Percentiles rank a stretch among this genome's conserved stretches.
phyloP scores from a whole-genome alignment of 2,329 filamentous ascomycete genomes.

The Pseudogymnoascus sp. region DNA sequence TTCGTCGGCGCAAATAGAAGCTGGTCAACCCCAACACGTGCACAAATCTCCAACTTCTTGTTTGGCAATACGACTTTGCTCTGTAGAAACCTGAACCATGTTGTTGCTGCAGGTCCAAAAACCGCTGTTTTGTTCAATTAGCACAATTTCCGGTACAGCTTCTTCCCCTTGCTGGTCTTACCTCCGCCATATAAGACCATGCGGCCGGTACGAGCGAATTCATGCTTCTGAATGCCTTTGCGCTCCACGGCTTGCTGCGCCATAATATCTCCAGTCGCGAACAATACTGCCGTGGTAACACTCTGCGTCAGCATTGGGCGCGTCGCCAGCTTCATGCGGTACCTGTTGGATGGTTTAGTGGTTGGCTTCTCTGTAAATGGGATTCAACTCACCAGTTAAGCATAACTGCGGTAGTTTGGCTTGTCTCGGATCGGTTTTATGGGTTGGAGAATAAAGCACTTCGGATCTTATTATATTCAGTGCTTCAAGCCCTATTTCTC shows the following conservation, averaged over 20 bases:
- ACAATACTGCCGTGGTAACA: slow-evolving; percentile 83
- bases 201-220: slow-evolving; percentile 60
- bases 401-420: background rate
- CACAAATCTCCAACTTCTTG: slow-evolving; percentile 51
- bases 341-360: slow-evolving; percentile 45
- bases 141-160: background rate
- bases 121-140: slow-evolving; percentile 37
- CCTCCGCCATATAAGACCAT: slow-evolving; percentile 76
- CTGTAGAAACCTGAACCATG: slow-evolving; percentile 62
- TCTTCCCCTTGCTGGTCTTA: slow-evolving; percentile 33
- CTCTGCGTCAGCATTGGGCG: slow-evolving; percentile 85
- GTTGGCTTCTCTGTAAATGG: background rate
- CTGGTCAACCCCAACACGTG: slow-evolving; percentile 58
- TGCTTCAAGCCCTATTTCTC: background rate
- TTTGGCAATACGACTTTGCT: slow-evolving; percentile 48
- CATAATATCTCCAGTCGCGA: slow-evolving; percentile 82
- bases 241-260: slow-evolving; percentile 88
- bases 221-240: slow-evolving; percentile 68
- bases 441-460: background rate
- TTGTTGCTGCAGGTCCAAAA: slow-evolving; percentile 64
- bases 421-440: background rate
- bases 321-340: slow-evolving; percentile 72
- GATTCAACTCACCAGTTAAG: slow-evolving; percentile 1
- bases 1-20: slow-evolving; percentile 57
- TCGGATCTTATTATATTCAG: background rate